Evolutionary conservation across 176 grass and related monocot genomes (phyloP).

Genomic region (Aegilops longissima): DNA sequence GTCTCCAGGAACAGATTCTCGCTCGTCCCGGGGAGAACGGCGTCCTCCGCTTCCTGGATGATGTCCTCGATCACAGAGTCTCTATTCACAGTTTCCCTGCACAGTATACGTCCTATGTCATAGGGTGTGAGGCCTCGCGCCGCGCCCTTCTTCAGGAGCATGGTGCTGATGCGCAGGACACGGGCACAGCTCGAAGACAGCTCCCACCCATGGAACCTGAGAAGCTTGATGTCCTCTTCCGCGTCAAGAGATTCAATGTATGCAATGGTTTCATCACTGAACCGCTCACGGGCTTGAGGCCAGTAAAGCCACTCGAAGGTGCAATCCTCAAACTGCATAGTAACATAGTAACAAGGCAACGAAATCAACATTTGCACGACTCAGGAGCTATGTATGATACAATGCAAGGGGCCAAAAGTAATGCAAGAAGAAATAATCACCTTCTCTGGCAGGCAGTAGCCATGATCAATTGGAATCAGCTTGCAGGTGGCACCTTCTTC

Average conservation of each 20-base stretch:
- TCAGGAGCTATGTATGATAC: background rate
- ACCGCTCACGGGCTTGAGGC: conserved; percentile 61
- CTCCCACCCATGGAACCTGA: conserved; percentile 73
- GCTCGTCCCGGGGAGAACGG: conserved; percentile 51
- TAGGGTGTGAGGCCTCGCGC: conserved; percentile 58
- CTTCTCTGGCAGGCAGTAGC: conserved; percentile 88
- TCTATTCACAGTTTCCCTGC: conserved; percentile 72
- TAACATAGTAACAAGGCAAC: background rate
- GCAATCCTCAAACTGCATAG: conserved; percentile 67
- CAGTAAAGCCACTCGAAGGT: conserved; percentile 80
- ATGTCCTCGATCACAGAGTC: conserved; percentile 68
- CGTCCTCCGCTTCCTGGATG: conserved; percentile 68
- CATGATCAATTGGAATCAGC: conserved; percentile 86
- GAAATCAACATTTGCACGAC: background rate
- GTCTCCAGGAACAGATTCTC: conserved; percentile 59
- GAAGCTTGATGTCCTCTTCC: conserved; percentile 68
- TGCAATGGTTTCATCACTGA: conserved; percentile 42
- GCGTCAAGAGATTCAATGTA: conserved; percentile 70
- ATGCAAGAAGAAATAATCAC: conserved; percentile 24
- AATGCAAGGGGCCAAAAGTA: background rate
- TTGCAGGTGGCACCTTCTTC: conserved; percentile 33
- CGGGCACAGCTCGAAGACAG: conserved; percentile 44
- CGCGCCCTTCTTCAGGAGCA: conserved; percentile 80
- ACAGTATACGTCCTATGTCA: conserved; percentile 80
- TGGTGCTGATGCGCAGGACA: conserved; percentile 57